A percentile compares a stretch with the other conserved stretches of the same genome.
Evolutionary conservation across 192 early-diverging fungal genomes (phyloP).

Genomic region (Coemansia sp.): DNA sequence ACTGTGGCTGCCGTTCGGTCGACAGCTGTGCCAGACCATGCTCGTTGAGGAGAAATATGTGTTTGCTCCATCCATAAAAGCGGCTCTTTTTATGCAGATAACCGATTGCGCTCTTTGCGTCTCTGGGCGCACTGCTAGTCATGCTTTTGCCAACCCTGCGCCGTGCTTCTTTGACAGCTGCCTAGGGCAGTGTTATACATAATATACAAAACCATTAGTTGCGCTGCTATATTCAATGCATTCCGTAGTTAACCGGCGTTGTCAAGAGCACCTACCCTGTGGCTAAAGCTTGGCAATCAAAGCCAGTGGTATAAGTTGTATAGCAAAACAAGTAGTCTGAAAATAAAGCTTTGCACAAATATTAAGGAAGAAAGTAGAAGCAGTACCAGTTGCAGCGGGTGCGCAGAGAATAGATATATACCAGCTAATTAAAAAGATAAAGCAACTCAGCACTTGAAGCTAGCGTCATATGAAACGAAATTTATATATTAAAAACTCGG

Average conservation of each 20-base stretch:
- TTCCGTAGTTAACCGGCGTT: neutral
- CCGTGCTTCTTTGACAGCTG: neutral
- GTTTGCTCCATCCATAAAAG: slow-evolving; percentile 49
- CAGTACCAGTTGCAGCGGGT: neutral
- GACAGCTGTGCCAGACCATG: slow-evolving; percentile 24
- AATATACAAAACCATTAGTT: neutral
- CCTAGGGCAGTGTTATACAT: neutral
- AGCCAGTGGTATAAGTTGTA: neutral
- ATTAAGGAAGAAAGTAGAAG: neutral
- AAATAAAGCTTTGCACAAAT: neutral
- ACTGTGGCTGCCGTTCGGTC: slow-evolving; percentile 16
- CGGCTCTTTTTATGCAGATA: slow-evolving; percentile 46
- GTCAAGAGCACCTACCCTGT: neutral
- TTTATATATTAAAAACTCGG: neutral
- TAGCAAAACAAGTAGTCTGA: neutral
- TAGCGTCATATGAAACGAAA: neutral
- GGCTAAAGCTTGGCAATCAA: neutral
- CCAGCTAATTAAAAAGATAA: slow-evolving; percentile 7
- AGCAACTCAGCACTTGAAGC: slow-evolving; percentile 2
- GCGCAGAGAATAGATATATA: neutral
- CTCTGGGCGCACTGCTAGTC: neutral
- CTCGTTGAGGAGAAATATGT: slow-evolving; percentile 27
- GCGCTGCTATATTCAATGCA: neutral
- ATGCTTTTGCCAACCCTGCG: slow-evolving; percentile 1
- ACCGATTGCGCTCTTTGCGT: slow-evolving; percentile 15